phyloP scores from a whole-genome alignment of 805 yeast genomes.

The Scheffersomyces coipomensis region DNA sequence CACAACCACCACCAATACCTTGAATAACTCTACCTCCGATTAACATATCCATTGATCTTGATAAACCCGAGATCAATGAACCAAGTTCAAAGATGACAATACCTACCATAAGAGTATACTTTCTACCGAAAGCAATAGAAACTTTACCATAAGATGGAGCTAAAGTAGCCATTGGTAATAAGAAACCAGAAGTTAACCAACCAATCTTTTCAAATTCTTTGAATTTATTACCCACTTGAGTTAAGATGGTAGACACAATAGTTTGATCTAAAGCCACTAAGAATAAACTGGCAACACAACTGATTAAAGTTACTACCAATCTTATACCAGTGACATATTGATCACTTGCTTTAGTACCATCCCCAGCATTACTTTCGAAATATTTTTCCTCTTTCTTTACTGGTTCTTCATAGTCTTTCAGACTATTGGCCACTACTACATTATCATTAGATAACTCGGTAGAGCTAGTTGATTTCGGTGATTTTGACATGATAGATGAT shows the following conservation, averaged over 20 bases:
- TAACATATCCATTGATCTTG: slow-evolving; percentile 55
- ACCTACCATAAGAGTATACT: slow-evolving; percentile 46
- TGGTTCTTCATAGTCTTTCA: too few relatives aligned
- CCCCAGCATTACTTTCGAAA: slow-evolving; percentile 41
- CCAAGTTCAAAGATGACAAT: slow-evolving; percentile 60
- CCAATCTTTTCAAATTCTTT: slow-evolving; percentile 50
- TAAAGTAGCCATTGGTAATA: slow-evolving; percentile 52
- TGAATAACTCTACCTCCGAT: slow-evolving; percentile 71
- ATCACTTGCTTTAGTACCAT: slow-evolving; percentile 36
- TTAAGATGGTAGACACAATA: slow-evolving; percentile 52
- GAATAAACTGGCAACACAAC: slow-evolving; percentile 30
- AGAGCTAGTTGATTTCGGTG: too few relatives aligned
- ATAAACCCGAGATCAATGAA: slow-evolving; percentile 55
- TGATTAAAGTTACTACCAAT: slow-evolving; percentile 21
- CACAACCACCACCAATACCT: slow-evolving; percentile 73
- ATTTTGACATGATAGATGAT: too few relatives aligned
- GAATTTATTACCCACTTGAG: slow-evolving; percentile 50
- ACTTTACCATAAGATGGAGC: slow-evolving; percentile 59
- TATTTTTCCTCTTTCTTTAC: slow-evolving; percentile 15
- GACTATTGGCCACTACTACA: too few relatives aligned
- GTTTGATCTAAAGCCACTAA: slow-evolving; percentile 57
- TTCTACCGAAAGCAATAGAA: slow-evolving; percentile 58
- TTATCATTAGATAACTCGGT: too few relatives aligned
- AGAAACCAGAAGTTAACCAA: slow-evolving; percentile 58
- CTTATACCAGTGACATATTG: slow-evolving; percentile 30